Evolutionary conservation across 2,329 filamentous ascomycete species (phyloP).

Genomic region (Monosporascus sp.): DNA sequence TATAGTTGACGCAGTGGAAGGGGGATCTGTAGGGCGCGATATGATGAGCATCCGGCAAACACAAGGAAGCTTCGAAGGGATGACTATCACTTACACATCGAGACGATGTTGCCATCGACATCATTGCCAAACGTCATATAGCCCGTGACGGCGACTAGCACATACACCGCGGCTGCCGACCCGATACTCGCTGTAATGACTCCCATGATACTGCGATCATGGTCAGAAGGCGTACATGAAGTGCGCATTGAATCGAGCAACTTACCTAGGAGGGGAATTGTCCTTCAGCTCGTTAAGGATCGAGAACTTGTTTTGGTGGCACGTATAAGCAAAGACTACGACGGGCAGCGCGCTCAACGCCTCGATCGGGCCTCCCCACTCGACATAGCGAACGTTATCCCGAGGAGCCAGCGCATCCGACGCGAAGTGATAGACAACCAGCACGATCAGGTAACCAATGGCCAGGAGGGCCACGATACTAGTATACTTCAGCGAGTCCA

Average conservation of each 20-base stretch:
- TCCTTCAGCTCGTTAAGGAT: constrained; percentile 92
- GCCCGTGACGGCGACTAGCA: constrained; percentile 88
- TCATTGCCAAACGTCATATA: constrained; percentile 93
- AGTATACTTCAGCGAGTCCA: constrained; percentile 97
- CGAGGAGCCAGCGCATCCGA: constrained; percentile 71
- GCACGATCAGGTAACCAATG: constrained; percentile 87
- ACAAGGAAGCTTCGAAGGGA: background rate
- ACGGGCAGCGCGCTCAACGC: constrained; percentile 85
- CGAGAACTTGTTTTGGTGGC: constrained; percentile 99
- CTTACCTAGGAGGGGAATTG: constrained; percentile 59
- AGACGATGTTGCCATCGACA: constrained; percentile 87
- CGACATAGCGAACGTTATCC: constrained; percentile 68
- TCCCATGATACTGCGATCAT: constrained; percentile 58
- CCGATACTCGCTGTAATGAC: constrained; percentile 84
- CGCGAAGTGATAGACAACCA: constrained; percentile 89
- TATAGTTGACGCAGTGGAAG: constrained; percentile 80
- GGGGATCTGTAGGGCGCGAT: constrained; percentile 44
- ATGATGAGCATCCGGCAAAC: constrained; percentile 8
- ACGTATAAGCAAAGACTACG: constrained; percentile 98
- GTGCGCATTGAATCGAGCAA: background rate
- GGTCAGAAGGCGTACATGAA: constrained; percentile 8
- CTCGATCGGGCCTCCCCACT: constrained; percentile 73
- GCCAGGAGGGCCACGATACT: constrained; percentile 86
- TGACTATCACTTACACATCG: constrained; percentile 63
- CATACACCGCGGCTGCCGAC: constrained; percentile 78